Conservation (phyloP, 495 filamentous ascomycete genomes). For the Sporormia fimetaria region DNA sequence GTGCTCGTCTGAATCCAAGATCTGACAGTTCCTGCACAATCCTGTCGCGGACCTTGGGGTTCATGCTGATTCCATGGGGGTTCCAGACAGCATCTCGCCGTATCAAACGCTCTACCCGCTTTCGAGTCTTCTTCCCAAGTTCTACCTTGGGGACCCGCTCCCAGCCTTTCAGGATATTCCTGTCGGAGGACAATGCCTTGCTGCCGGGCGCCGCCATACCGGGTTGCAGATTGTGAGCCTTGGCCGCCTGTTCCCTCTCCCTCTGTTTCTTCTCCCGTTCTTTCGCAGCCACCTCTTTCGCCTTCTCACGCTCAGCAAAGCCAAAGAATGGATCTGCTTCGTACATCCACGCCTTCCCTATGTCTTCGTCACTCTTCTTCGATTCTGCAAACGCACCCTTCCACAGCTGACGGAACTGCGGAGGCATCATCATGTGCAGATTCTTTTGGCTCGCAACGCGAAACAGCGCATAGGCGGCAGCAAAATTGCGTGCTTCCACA, state of each 20-base stretch:
- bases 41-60: slow-evolving; percentile 41
- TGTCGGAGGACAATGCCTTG: not conserved
- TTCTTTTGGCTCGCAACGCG: slow-evolving; percentile 90
- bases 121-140: slow-evolving; percentile 67
- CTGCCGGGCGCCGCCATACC: slow-evolving; percentile 7
- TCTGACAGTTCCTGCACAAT: slow-evolving; percentile 63
- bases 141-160: slow-evolving; percentile 77
- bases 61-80: slow-evolving; percentile 54
- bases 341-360: slow-evolving; percentile 81
- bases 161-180: slow-evolving; percentile 57
- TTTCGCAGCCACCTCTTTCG: slow-evolving; percentile 58
- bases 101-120: slow-evolving; percentile 66
- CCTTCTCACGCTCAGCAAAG: slow-evolving; percentile 64
- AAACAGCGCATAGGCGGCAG: slow-evolving; percentile 80
- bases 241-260: slow-evolving; percentile 28
- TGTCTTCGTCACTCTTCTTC: slow-evolving; percentile 63
- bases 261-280: slow-evolving; percentile 40
- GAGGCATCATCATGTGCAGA: slow-evolving; percentile 86
- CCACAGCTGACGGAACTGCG: slow-evolving; percentile 77
- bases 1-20: slow-evolving; percentile 74
- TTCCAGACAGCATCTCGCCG: slow-evolving; percentile 78
- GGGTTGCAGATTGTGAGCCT: slow-evolving; percentile 14
- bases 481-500: slow-evolving; percentile 84
- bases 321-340: slow-evolving; percentile 87
- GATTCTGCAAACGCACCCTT: slow-evolving; percentile 69